phyloP scores from a whole-genome alignment of 768 basidiomycete genomes.

The Boletellus ananiceps region DNA sequence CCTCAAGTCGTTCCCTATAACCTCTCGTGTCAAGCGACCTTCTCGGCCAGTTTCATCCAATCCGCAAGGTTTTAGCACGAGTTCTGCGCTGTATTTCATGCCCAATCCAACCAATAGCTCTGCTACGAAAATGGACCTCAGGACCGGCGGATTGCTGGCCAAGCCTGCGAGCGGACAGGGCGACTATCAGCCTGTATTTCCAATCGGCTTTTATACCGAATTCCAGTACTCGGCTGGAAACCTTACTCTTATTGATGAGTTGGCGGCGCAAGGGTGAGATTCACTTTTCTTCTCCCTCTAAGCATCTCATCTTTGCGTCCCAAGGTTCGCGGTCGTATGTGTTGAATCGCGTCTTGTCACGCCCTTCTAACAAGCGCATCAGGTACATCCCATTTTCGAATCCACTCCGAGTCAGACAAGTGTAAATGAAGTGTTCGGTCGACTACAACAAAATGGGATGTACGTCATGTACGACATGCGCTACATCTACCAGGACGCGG shows the following conservation, averaged over 20 bases:
- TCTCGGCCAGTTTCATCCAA: conserved; percentile 25
- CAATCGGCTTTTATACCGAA: conserved; percentile 42
- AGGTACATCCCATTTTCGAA: conserved; percentile 69
- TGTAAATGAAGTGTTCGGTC: conserved; percentile 46
- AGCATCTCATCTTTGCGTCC: not conserved
- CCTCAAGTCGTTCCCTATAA: conserved; percentile 35
- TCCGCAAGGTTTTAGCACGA: conserved; percentile 40
- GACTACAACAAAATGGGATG: conserved; percentile 57
- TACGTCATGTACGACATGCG: conserved; percentile 87
- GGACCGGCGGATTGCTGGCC: conserved; percentile 52
- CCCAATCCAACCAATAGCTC: conserved; percentile 44
- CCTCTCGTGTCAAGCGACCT: conserved; percentile 28
- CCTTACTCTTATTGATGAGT: conserved; percentile 26
- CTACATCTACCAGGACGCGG: conserved; percentile 56
- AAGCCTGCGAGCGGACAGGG: conserved; percentile 45
- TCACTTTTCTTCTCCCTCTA: not conserved
- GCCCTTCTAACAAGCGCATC: conserved; percentile 5
- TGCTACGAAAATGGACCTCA: conserved; percentile 57
- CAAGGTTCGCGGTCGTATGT: conserved; percentile 29
- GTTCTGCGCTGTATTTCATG: conserved; percentile 43
- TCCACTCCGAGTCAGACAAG: conserved; percentile 52
- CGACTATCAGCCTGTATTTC: conserved; percentile 47
- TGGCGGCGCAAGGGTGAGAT: conserved; percentile 27
- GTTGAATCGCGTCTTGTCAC: not conserved
- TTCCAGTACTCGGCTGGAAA: conserved; percentile 28